Evolutionary conservation across 192 early-diverging fungal species (phyloP).

Genomic region (Gryganskiella cystojenkinii): DNA sequence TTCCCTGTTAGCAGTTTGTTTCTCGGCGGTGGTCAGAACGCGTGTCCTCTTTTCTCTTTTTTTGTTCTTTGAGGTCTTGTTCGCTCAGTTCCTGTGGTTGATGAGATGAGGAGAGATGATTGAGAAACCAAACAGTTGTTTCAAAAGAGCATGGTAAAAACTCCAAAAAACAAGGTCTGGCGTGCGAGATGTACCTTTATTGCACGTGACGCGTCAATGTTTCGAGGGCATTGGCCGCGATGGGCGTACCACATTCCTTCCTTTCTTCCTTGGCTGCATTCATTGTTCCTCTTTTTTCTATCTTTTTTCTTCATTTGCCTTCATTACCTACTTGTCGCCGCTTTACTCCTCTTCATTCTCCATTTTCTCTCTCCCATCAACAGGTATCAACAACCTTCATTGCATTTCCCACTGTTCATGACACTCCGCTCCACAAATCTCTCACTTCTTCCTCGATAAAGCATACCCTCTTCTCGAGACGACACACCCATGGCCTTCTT

Average conservation of each 20-base stretch:
- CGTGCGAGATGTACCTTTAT: too few species aligned
- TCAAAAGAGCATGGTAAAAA: too few species aligned
- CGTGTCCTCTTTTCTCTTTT: too few species aligned
- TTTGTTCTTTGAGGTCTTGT: too few species aligned
- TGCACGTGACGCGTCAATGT: neutral
- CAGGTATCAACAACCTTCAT: too few species aligned
- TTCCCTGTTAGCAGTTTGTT: too few species aligned
- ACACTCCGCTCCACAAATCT: neutral
- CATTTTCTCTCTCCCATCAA: neutral
- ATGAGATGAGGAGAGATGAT: constrained; percentile 2
- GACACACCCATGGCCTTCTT: constrained; percentile 48
- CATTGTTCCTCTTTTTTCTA: neutral
- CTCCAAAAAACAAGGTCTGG: neutral
- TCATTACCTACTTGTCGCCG: neutral
- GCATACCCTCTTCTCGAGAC: too few species aligned
- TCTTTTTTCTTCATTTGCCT: neutral
- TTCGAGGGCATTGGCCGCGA: too few species aligned
- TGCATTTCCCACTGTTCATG: neutral
- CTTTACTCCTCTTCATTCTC: neutral
- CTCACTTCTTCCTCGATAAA: too few species aligned
- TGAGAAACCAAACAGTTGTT: neutral
- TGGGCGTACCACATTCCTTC: too few species aligned
- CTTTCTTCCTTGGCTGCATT: too few species aligned
- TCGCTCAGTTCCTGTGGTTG: neutral
- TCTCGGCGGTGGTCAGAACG: too few species aligned